Evolutionary conservation across 768 basidiomycete species (phyloP), one percentile per base, ranked within the genome.

Genomic region (Suillus placidus): DNA sequence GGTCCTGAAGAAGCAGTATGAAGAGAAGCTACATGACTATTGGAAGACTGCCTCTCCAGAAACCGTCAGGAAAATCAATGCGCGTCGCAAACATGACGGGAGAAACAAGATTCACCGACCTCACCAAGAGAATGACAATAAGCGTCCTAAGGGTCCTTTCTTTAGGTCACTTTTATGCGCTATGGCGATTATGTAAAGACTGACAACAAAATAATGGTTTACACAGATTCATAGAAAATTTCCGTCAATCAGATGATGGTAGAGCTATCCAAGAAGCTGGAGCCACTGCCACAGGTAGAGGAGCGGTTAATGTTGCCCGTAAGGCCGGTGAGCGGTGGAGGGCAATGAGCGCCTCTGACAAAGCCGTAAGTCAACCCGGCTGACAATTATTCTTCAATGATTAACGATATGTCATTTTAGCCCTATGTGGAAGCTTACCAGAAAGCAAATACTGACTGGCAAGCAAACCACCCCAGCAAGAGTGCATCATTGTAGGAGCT

Each of bases 41-140:
- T 76, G 74, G 64, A 65, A 68, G 52, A 67, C 68, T 3, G 47
- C 69, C 1, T 68, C 76, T 26, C 10, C 42, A 0, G 14, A 55
- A 2, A 65, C 77, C 4, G 34, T 80, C 7, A 73, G 57, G 32
- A 67, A 71, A 30, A 70, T 82, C 62, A 82, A 82, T 61, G 72
- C 71, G 18, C 70, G 73, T 13, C 76, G 79, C 7, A 68, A 67
- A 47, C 63, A 62, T 6, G 69, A 69, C 52, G 78, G 78, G 0
- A 77, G 76, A 64, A 26, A 9, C 3, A 64, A 26, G 67, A 34
- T 67, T 47, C 64, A 37, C 54, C 68, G 47, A 32, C 67, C 61
- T 12, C 26, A 20, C n/a, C 61, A 62, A 30, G 43, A 42, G 10
- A 42, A 13, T 2, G 64, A 67, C n/a, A 2, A 1, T n/a, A 16